Percentiles rank a stretch among this genome's conserved stretches.
phyloP scores from a whole-genome alignment of 371 early-diverging fungal genomes.

The Apophysomyces variabilis region DNA sequence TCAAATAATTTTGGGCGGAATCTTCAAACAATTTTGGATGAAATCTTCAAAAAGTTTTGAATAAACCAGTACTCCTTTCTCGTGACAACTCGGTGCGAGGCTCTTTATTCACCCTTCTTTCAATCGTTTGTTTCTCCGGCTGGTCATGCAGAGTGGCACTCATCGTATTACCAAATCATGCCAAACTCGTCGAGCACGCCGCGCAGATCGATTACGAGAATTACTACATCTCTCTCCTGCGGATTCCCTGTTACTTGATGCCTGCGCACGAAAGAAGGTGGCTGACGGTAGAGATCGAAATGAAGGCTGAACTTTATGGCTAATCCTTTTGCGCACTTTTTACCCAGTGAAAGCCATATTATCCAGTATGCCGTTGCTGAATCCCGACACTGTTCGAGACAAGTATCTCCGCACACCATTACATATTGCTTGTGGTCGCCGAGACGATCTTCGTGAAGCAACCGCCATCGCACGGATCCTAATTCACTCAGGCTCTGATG shows the following conservation, averaged over 20 bases:
- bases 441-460: conserved; percentile 41
- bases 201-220: conserved; percentile 33
- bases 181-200: conserved; percentile 29
- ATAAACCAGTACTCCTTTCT: too few species aligned
- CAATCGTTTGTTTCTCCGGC: neutral
- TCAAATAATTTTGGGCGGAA: too few species aligned
- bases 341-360: conserved; percentile 36
- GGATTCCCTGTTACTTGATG: conserved; percentile 39
- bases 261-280: conserved; percentile 39
- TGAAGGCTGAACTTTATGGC: neutral
- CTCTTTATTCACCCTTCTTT: too few species aligned
- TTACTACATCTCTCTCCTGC: conserved; percentile 36
- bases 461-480: conserved; percentile 41
- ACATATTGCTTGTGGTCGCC: conserved; percentile 50
- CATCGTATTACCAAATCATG: conserved; percentile 39
- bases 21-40: too few species aligned
- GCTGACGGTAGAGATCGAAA: conserved; percentile 31
- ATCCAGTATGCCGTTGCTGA: conserved; percentile 32
- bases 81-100: too few species aligned
- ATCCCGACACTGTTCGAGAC: conserved; percentile 52
- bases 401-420: conserved; percentile 48
- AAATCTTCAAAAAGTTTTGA: too few species aligned
- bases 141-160: conserved; percentile 25
- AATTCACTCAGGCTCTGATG: conserved; percentile 45
- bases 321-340: neutral